These are phyloP conservation scores for Acanthamoeba divionensis DNA, from an alignment of 208 protist species.

Conservation along the genomic window DNA sequence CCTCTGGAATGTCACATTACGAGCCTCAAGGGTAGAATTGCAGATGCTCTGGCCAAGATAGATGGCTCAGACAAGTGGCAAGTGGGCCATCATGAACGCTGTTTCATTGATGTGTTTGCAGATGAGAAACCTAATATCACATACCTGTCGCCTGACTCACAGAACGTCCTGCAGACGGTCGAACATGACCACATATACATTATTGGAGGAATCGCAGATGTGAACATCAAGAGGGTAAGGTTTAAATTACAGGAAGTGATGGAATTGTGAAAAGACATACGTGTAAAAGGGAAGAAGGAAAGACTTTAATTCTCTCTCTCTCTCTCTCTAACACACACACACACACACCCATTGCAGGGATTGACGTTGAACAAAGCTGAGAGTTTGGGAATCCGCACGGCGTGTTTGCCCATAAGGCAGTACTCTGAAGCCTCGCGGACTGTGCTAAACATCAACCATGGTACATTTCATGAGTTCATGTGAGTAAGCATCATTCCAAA, in stretches of 20 bases:
- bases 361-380: constrained; percentile 21
- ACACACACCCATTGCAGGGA: neutral
- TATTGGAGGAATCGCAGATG: constrained; percentile 37
- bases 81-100: neutral
- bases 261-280: neutral
- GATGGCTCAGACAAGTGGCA: neutral
- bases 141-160: constrained; percentile 36
- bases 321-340: no score
- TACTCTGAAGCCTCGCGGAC: neutral
- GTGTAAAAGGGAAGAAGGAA: neutral
- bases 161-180: neutral
- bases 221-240: constrained; percentile 7
- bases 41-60: neutral
- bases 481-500: neutral
- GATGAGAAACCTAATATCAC: constrained; percentile 6
- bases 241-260: neutral
- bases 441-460: constrained; percentile 46
- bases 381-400: neutral
- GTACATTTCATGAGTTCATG: neutral
- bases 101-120: neutral
- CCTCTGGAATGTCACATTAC: constrained; percentile 28
- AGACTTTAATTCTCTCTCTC: neutral
- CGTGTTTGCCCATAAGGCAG: neutral
- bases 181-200: constrained; percentile 35
- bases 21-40: neutral